A percentile compares a stretch with the other conserved stretches of the same genome.
phyloP scores from a whole-genome alignment of 257 asterid species.

The Capsicum baccatum region DNA sequence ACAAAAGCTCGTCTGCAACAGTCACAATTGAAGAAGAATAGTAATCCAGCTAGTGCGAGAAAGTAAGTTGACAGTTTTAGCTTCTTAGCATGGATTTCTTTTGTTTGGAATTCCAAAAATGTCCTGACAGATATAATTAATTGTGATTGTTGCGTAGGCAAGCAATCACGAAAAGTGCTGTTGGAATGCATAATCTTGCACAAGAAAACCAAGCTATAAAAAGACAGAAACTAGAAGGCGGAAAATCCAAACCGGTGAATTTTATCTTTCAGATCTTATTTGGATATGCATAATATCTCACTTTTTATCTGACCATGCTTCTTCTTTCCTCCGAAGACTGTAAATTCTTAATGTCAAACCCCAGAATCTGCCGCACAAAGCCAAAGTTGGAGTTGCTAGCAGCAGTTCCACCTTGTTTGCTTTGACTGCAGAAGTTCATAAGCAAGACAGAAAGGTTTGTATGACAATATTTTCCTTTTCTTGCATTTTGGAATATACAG shows the following conservation, averaged over 20 bases:
- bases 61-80: slow-evolving; percentile 46
- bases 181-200: slow-evolving; percentile 61
- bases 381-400: slow-evolving; percentile 54
- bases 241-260: slow-evolving; percentile 79
- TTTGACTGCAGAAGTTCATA: slow-evolving; percentile 54
- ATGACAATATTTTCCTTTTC: neutral
- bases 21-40: slow-evolving; percentile 53
- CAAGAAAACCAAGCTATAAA: slow-evolving; percentile 92
- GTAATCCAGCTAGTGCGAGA: slow-evolving; percentile 55
- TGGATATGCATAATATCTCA: neutral
- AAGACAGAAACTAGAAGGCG: slow-evolving; percentile 88
- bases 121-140: neutral
- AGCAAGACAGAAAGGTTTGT: slow-evolving; percentile 77
- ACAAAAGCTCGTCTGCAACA: slow-evolving; percentile 48
- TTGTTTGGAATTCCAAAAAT: neutral
- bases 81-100: no score
- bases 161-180: slow-evolving; percentile 45
- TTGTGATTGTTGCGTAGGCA: slow-evolving; percentile 49
- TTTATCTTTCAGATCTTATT: neutral
- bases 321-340: neutral
- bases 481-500: neutral
- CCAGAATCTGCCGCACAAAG: slow-evolving; percentile 73
- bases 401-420: slow-evolving; percentile 49
- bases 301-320: neutral
- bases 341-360: slow-evolving; percentile 81